phyloP scores from a whole-genome alignment of 441 rosid genomes.

The Bocquillonia castaneifolia region DNA sequence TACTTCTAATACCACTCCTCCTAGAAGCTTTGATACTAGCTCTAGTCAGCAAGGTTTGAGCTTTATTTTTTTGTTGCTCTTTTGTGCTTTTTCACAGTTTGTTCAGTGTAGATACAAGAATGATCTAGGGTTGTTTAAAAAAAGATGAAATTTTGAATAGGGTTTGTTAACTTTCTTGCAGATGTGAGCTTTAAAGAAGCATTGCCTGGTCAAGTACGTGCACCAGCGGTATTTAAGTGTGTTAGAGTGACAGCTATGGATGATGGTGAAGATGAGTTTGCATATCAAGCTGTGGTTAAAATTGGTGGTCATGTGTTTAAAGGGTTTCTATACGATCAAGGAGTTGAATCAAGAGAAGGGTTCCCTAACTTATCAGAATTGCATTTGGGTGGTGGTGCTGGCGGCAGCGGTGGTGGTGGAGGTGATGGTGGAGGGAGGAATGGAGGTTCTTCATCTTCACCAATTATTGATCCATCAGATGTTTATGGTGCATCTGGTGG shows the following conservation, averaged over 20 bases:
- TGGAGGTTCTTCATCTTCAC: slow-evolving; percentile 48
- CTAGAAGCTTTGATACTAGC: slow-evolving; percentile 80
- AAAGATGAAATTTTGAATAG: not conserved
- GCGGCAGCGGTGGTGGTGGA: slow-evolving; percentile 13
- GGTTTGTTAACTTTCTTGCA: slow-evolving; percentile 19
- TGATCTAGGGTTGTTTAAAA: slow-evolving; percentile 4
- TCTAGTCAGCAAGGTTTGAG: slow-evolving; percentile 74
- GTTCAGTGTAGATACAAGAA: too few relatives aligned
- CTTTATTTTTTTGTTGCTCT: slow-evolving; percentile 26
- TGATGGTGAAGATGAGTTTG: slow-evolving; percentile 83
- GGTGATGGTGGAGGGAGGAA: slow-evolving; percentile 33
- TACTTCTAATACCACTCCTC: slow-evolving; percentile 75
- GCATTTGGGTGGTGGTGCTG: slow-evolving; percentile 60
- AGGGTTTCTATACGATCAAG: slow-evolving; percentile 91
- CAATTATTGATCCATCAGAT: slow-evolving; percentile 50
- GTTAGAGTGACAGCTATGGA: slow-evolving; percentile 86
- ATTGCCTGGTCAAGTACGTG: slow-evolving; percentile 77
- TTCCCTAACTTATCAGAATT: slow-evolving; percentile 72
- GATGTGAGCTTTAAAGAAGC: slow-evolving; percentile 55
- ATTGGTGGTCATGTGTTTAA: slow-evolving; percentile 88
- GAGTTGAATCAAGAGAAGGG: slow-evolving; percentile 58
- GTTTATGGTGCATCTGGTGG: slow-evolving; percentile 54
- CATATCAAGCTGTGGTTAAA: slow-evolving; percentile 82
- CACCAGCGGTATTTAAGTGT: slow-evolving; percentile 89
- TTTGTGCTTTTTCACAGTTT: too few relatives aligned